phyloP scores from a whole-genome alignment of 306 rosid species.

The Rosa rugosa region DNA sequence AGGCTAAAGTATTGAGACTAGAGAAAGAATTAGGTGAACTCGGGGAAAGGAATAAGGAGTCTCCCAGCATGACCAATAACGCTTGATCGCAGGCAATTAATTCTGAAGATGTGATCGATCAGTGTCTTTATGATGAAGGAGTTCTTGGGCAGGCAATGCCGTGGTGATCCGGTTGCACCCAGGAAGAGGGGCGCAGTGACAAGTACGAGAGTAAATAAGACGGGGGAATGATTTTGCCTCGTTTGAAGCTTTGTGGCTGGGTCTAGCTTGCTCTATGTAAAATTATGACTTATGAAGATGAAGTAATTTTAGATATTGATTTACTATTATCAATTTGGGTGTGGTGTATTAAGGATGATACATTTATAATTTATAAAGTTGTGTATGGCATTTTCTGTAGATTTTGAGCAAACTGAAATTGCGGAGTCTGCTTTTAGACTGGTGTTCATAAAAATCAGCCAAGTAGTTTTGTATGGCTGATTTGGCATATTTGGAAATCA shows the following conservation, averaged over 20 bases:
- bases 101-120: constrained; percentile 21
- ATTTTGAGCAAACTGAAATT: neutral
- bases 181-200: neutral
- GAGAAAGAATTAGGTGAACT: neutral
- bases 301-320: too few species aligned
- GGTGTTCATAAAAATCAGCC: neutral
- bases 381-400: neutral
- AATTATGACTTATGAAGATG: neutral
- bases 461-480: neutral
- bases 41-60: neutral
- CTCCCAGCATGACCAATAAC: too few species aligned
- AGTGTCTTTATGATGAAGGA: constrained; percentile 20
- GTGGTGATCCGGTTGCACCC: neutral
- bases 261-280: neutral
- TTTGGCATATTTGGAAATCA: neutral
- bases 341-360: neutral
- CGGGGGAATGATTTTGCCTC: neutral
- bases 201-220: neutral
- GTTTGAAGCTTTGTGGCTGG: neutral
- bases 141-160: neutral
- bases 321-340: too few species aligned
- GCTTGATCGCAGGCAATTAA: too few species aligned
- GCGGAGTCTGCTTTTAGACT: neutral
- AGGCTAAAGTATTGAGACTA: neutral
- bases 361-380: neutral